Evolutionary conservation across 2,329 filamentous ascomycete species (phyloP).

Genomic region (Hypoxylon sp.): DNA sequence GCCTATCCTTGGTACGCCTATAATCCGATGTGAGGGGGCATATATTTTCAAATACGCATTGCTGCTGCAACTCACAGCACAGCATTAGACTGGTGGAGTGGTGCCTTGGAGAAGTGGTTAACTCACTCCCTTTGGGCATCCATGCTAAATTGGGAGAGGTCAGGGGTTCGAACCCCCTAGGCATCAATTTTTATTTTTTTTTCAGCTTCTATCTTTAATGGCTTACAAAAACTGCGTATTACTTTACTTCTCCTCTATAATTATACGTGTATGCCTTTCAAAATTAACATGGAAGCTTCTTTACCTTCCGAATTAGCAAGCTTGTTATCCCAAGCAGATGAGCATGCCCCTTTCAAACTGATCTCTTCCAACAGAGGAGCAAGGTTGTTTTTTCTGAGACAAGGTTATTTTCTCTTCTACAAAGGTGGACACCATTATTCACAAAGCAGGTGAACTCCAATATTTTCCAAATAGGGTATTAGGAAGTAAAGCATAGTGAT

Average conservation of each 20-base stretch:
- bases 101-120: constrained; percentile 4
- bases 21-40: neutral
- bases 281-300: neutral
- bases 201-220: neutral
- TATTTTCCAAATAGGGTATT: no score
- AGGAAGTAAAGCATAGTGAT: no score
- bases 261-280: no score
- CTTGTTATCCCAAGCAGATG: neutral
- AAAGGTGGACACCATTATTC: no score
- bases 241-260: neutral
- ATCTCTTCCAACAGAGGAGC: neutral
- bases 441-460: no score
- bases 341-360: neutral
- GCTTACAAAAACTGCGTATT: neutral
- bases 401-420: no score
- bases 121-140: neutral
- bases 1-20: neutral
- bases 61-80: no score
- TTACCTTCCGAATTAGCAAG: neutral
- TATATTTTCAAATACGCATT: neutral
- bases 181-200: neutral
- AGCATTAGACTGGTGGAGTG: neutral
- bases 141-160: neutral
- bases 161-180: constrained; percentile 5
- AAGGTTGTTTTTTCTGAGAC: neutral